Conservation (phyloP, 2,329 filamentous ascomycete genomes). For the Lachnellula subtilissima region DNA sequence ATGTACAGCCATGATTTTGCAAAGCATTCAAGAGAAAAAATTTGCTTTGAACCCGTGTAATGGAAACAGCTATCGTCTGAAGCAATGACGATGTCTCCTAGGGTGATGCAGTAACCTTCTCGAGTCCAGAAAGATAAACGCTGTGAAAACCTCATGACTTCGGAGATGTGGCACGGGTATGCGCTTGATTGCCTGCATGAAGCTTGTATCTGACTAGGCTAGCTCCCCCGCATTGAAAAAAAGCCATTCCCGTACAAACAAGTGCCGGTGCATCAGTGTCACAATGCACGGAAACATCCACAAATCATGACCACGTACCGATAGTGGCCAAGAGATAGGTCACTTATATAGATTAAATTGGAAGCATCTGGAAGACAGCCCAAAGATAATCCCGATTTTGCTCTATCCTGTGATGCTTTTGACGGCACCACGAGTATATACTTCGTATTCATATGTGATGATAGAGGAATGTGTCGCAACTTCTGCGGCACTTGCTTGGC, state of each 20-base stretch:
- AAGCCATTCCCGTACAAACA: neutral
- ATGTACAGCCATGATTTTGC: too few relatives aligned
- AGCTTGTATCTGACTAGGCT: neutral
- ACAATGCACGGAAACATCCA: neutral
- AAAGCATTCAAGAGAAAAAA: too few relatives aligned
- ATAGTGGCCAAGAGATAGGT: neutral
- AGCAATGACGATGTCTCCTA: neutral
- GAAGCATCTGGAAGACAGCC: too few relatives aligned
- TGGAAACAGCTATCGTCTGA: neutral
- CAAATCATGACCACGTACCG: neutral
- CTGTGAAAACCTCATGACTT: neutral
- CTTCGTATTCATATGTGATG: neutral
- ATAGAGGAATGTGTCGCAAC: neutral
- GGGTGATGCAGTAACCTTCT: neutral
- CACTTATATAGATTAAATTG: neutral
- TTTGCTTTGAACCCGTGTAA: too few relatives aligned
- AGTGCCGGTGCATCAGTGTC: neutral
- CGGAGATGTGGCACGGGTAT: neutral
- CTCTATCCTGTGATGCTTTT: neutral
- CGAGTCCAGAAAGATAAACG: neutral
- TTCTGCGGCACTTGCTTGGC: neutral
- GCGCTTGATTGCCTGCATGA: neutral
- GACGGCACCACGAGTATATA: neutral
- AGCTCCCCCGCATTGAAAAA: neutral
- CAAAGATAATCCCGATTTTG: too few relatives aligned